Percentiles rank a stretch among this genome's conserved stretches.
Evolutionary conservation across 2,329 filamentous ascomycete species (phyloP).

Genomic region (Epichloe coenophiala): DNA sequence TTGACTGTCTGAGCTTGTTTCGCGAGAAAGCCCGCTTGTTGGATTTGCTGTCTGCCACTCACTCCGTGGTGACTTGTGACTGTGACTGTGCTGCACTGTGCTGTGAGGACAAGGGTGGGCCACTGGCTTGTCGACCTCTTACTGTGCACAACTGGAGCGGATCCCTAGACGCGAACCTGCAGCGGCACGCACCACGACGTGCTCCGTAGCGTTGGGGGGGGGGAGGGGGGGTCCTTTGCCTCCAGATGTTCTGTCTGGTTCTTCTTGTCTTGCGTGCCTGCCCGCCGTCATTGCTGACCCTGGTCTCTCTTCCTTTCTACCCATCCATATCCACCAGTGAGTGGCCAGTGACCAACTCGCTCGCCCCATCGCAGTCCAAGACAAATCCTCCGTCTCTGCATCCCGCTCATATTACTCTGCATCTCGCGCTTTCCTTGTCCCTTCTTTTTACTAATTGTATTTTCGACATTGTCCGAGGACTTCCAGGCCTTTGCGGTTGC

Average conservation of each 20-base stretch:
- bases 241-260: too few relatives aligned
- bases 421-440: background rate
- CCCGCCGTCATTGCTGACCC: background rate
- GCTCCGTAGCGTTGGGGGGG: too few relatives aligned
- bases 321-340: background rate
- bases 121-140: background rate
- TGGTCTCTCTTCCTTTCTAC: background rate
- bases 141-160: background rate
- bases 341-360: background rate
- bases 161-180: background rate
- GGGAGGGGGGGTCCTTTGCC: too few relatives aligned
- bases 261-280: background rate
- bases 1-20: too few relatives aligned
- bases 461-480: background rate
- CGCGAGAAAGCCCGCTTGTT: too few relatives aligned
- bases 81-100: background rate
- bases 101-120: background rate
- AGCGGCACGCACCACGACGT: background rate
- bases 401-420: background rate
- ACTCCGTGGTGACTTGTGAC: too few relatives aligned
- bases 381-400: conserved; percentile 1
- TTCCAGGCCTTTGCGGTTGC: background rate
- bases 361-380: background rate
- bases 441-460: background rate
- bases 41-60: too few relatives aligned